Evolutionary conservation across 371 early-diverging fungal genomes (phyloP).

Genomic region (Rhizopus sp.): DNA sequence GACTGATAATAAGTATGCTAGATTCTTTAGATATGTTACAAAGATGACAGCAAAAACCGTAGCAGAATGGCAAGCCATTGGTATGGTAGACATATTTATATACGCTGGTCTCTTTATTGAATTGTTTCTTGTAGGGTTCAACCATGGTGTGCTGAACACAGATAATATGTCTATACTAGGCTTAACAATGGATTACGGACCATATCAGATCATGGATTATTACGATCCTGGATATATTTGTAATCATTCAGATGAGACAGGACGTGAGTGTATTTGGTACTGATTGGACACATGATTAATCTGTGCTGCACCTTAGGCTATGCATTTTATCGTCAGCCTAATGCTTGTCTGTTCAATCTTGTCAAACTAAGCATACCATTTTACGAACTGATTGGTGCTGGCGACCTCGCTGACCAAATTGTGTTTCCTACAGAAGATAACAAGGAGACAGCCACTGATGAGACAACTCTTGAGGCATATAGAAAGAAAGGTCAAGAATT

Average conservation of each 20-base stretch:
- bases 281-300: background rate
- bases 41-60: slow-evolving; percentile 76
- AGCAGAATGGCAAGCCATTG: slow-evolving; percentile 85
- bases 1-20: slow-evolving; percentile 51
- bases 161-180: slow-evolving; percentile 88
- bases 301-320: slow-evolving; percentile 54
- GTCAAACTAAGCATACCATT: slow-evolving; percentile 71
- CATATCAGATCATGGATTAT: slow-evolving; percentile 82
- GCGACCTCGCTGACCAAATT: slow-evolving; percentile 43
- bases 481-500: slow-evolving; percentile 46
- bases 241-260: slow-evolving; percentile 73
- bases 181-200: slow-evolving; percentile 89
- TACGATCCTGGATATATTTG: slow-evolving; percentile 80
- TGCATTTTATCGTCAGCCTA: slow-evolving; percentile 82
- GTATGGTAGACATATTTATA: slow-evolving; percentile 6
- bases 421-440: slow-evolving; percentile 36
- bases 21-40: slow-evolving; percentile 65
- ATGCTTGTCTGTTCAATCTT: slow-evolving; percentile 83
- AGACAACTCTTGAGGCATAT: slow-evolving; percentile 25
- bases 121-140: slow-evolving; percentile 60
- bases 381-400: slow-evolving; percentile 66
- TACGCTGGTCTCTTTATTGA: background rate
- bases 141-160: slow-evolving; percentile 91
- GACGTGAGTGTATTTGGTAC: slow-evolving; percentile 33
- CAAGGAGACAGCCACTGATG: slow-evolving; percentile 27